These are phyloP conservation scores for Xylaria polymorpha DNA, from an alignment of 2,329 filamentous ascomycete genomes.

Conservation along the genomic window DNA sequence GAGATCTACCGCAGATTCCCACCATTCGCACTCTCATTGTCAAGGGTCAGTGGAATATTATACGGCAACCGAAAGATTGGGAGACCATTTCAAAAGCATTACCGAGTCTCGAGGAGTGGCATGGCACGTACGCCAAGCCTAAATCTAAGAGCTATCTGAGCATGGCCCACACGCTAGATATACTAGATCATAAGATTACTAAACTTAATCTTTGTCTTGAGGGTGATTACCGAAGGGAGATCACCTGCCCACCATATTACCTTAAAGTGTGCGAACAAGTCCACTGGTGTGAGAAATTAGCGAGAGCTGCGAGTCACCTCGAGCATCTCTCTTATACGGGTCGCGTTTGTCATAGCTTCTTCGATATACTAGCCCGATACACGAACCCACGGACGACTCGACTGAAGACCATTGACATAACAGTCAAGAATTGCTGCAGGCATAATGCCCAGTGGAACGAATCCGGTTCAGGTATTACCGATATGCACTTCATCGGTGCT, in stretches of 20 bases:
- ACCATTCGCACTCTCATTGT: conserved; percentile 75
- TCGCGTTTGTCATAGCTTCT: conserved; percentile 76
- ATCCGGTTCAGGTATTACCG: conserved; percentile 75
- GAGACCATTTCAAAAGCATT: conserved; percentile 69
- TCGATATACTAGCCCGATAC: conserved; percentile 66
- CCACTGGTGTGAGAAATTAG: conserved; percentile 75
- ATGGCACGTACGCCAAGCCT: conserved; percentile 74
- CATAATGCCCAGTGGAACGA: conserved; percentile 67
- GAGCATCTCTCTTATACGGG: conserved; percentile 79
- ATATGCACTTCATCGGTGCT: conserved; percentile 76
- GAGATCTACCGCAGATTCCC: conserved; percentile 58
- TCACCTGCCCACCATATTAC: conserved; percentile 69
- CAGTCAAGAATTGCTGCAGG: conserved; percentile 80
- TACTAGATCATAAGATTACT: conserved; percentile 67
- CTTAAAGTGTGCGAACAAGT: conserved; percentile 68
- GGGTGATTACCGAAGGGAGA: conserved; percentile 75
- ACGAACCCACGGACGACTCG: conserved; percentile 61
- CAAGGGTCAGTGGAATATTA: conserved; percentile 82
- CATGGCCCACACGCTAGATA: conserved; percentile 71
- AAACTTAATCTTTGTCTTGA: conserved; percentile 77
- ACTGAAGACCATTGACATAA: conserved; percentile 75
- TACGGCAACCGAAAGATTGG: conserved; percentile 73
- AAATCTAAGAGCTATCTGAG: conserved; percentile 79
- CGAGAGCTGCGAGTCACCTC: conserved; percentile 68
- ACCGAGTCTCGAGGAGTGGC: conserved; percentile 73